A percentile compares a stretch with the other conserved stretches of the same genome.
Evolutionary conservation across 2,329 filamentous ascomycete genomes (phyloP).

Genomic region (Neoscytalidium dimidiatum): DNA sequence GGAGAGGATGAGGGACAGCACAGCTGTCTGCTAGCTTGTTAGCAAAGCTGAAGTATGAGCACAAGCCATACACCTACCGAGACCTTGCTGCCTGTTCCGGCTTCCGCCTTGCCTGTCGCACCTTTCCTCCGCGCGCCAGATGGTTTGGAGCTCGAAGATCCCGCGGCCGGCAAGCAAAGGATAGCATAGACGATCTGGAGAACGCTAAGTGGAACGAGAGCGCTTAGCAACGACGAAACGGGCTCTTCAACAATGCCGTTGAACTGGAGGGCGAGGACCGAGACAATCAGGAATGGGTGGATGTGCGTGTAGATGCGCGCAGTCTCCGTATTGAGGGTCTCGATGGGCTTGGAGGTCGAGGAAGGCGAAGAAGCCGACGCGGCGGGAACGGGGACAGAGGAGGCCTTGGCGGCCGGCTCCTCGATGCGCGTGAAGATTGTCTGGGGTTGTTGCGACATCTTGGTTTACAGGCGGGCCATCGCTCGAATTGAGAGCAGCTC

Average conservation of each 20-base stretch:
- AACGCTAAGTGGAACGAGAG: slow-evolving; percentile 63
- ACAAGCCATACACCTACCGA: slow-evolving; percentile 41
- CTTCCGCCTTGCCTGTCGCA: slow-evolving; percentile 39
- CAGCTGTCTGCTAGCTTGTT: slow-evolving; percentile 57
- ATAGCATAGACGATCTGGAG: slow-evolving; percentile 64
- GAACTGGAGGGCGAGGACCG: slow-evolving; percentile 66
- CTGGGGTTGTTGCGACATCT: slow-evolving; percentile 18
- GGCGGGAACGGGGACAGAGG: not conserved
- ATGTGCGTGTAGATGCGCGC: slow-evolving; percentile 62
- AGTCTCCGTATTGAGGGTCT: slow-evolving; percentile 49
- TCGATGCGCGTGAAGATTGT: slow-evolving; percentile 20
- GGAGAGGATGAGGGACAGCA: slow-evolving; percentile 67
- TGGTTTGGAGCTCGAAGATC: slow-evolving; percentile 51
- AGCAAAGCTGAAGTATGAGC: not conserved
- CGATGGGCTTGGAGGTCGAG: slow-evolving; percentile 42
- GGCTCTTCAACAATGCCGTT: slow-evolving; percentile 69
- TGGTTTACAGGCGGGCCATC: slow-evolving; percentile 11
- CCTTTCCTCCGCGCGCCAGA: slow-evolving; percentile 57
- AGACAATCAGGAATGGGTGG: slow-evolving; percentile 69
- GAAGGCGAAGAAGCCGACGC: slow-evolving; percentile 1
- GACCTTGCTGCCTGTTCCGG: slow-evolving; percentile 29
- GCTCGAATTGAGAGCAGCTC: slow-evolving; percentile 7
- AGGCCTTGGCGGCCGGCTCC: not conserved
- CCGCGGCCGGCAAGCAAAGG: slow-evolving; percentile 59
- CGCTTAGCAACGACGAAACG: slow-evolving; percentile 60